These are phyloP conservation scores for Ceratocystis ficicola DNA, from an alignment of 2,329 filamentous ascomycete genomes.

Conservation along the genomic window DNA sequence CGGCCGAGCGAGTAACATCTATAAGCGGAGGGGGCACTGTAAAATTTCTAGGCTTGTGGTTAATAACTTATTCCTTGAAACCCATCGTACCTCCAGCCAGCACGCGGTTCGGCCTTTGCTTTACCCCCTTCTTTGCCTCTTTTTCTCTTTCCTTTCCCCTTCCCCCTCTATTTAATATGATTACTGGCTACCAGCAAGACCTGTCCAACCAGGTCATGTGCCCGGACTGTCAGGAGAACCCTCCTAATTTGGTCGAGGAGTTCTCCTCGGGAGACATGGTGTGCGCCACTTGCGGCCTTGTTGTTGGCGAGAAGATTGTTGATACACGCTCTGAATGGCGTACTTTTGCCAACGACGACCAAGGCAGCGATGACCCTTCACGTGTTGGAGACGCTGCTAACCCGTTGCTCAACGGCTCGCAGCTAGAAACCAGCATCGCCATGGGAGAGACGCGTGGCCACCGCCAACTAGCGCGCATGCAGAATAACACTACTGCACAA, in stretches of 20 bases:
- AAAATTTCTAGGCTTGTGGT: neutral
- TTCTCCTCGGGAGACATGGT: conserved; percentile 87
- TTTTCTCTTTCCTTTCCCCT: conserved; percentile 3
- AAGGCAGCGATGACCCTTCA: conserved; percentile 89
- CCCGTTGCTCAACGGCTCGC: conserved; percentile 75
- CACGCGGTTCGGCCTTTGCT: neutral
- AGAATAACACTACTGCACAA: conserved; percentile 68
- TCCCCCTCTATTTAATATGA: conserved; percentile 19
- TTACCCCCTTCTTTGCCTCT: neutral
- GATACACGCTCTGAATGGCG: conserved; percentile 97
- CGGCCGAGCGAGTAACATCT: neutral
- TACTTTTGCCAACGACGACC: conserved; percentile 96
- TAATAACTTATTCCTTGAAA: neutral
- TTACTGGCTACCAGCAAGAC: conserved; percentile 58
- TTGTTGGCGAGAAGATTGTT: conserved; percentile 81
- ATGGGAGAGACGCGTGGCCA: conserved; percentile 62
- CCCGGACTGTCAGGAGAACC: conserved; percentile 78
- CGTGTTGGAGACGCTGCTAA: conserved; percentile 95
- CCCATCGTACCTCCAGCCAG: neutral
- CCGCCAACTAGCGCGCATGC: conserved; percentile 67
- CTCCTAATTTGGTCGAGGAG: conserved; percentile 88
- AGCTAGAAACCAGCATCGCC: conserved; percentile 78
- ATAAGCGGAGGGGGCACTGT: neutral
- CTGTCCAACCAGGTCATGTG: conserved; percentile 78
- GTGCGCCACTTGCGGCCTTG: conserved; percentile 80